Evolutionary conservation across 768 basidiomycete genomes (phyloP), one percentile per base, ranked within the genome.

Genomic region (Podaxis rugospora): DNA sequence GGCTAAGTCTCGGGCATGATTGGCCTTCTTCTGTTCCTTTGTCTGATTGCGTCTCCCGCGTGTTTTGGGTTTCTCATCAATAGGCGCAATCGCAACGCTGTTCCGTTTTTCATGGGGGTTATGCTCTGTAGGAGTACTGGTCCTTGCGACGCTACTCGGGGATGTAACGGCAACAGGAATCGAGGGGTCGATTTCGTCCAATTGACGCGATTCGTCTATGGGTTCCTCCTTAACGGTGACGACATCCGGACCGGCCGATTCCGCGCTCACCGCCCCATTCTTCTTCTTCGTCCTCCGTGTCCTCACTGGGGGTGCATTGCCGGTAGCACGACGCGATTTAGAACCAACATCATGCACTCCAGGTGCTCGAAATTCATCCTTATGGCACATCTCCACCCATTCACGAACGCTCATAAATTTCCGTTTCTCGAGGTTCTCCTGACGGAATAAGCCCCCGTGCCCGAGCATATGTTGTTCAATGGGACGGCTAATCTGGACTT

Each of bases 391-490:
- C 68, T 94, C 92, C 0, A 82, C 83, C 93, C 93, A 95, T 72
- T 95, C 93, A 57, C 90, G 86, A 21, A 92, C 85, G 68, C 90
- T 93, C 85, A 92, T 88, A 55, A 84, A 71, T 65, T 85, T 85
- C 63, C 91, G 83, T 73, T 92, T 94, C 76, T 93, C 93, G 68
- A 97, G 81, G 69, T 97, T 98, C 74, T 93, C 85, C 66, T 93
- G 89, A 21, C 92, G 85, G 71, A 93, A 98, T 5, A 95, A 80
- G 1, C 96, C 96, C 4, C 85, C 86, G 57, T 83, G 81, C 7
- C 96, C 96, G 42, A 88, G 75, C 88, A 98, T 93, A 70, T 88
- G 86, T 71, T 98, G 96, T 70, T 95, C 93, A 66, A 98, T 98
- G 1, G 97, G 95, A 14, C 84, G 84, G 74, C 85, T 87, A 62